Evolutionary conservation across 2,329 filamentous ascomycete species (phyloP), one percentile per base, ranked within the genome.

Genomic region (Aspergillus sp.): DNA sequence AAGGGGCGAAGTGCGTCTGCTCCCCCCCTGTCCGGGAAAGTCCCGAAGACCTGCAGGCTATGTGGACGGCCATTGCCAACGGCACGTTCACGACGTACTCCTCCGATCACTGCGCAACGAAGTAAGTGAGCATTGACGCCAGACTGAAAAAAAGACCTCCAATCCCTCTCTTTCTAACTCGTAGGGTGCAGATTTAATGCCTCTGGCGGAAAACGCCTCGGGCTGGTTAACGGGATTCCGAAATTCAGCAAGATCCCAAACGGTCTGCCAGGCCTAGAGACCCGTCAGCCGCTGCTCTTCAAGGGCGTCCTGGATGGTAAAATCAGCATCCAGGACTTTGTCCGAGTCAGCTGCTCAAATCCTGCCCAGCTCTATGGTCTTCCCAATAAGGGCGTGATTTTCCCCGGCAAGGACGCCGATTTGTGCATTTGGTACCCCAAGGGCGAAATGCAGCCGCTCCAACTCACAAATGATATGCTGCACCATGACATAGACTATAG

Each of bases 11-110:
- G 69, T 80, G 77, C 62, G 80, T 84, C 3, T 85, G 82, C 64
- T 78, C 76, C 6, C 82, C 82, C 1, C 81, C 82, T 4, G 77
- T 79, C 0, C 72, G 82, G 6, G 78, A 82, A 50, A 74, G 75
- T 23, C 69, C 73, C 17, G 64, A 67, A n/a, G 82, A 84, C 60
- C 77, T 82, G 53, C 78, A 81, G 24, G 78, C 71, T 2, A 81
- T 84, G 52, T 84, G 82, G 82, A 63, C 70, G 1, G 80, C 80
- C 0, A 71, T 85, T 2, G 69, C 73, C 11, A 80, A 84, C 60
- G 81, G 81, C 3, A 85, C 82, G 0, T 84, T 85, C 60, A 80
- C 82, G 0, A 77, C 82, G 3, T 73, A 84, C 9, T 81, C 77
- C 55, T 57, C 62, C 49, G 27, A 49, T 55, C 48, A 57, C 49